Conservation (phyloP, 495 filamentous ascomycete species). For the Podospora comata region DNA sequence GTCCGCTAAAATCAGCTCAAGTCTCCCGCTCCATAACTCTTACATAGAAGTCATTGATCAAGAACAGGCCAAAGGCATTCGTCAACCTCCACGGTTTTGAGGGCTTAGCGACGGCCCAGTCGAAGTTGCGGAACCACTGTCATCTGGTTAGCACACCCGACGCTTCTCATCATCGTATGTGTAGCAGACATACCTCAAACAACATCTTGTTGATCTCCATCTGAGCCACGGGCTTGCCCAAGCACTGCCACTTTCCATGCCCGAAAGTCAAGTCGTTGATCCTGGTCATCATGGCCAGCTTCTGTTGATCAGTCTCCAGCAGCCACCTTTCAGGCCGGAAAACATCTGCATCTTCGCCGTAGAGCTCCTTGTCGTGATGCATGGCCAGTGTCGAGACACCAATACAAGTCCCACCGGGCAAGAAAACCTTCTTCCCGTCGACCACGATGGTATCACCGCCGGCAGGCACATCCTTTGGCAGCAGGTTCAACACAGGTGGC, state of each 20-base stretch:
- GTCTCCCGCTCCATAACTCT: conserved; percentile 17
- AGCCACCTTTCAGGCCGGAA: conserved; percentile 58
- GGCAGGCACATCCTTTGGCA: conserved; percentile 42
- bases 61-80: conserved; percentile 17
- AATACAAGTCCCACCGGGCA: conserved; percentile 50
- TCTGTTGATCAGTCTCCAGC: conserved; percentile 28
- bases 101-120: conserved; percentile 46
- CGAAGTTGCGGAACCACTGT: conserved; percentile 50
- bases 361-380: conserved; percentile 36
- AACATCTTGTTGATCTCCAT: conserved; percentile 50
- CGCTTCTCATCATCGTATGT: neutral
- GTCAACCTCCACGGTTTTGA: conserved; percentile 36
- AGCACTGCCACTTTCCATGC: conserved; percentile 37
- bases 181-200: conserved; percentile 44
- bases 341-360: conserved; percentile 43
- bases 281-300: conserved; percentile 20
- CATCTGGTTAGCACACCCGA: neutral
- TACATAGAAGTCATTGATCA: conserved; percentile 22
- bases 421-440: conserved; percentile 46
- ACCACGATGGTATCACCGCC: conserved; percentile 44
- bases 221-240: conserved; percentile 38
- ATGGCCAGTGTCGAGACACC: conserved; percentile 36
- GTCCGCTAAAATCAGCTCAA: neutral
- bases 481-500: conserved; percentile 36
- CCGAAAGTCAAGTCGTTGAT: conserved; percentile 35